Conservation (phyloP, 1,284 basidiomycete species). For the Pseudozyma thailandica region DNA sequence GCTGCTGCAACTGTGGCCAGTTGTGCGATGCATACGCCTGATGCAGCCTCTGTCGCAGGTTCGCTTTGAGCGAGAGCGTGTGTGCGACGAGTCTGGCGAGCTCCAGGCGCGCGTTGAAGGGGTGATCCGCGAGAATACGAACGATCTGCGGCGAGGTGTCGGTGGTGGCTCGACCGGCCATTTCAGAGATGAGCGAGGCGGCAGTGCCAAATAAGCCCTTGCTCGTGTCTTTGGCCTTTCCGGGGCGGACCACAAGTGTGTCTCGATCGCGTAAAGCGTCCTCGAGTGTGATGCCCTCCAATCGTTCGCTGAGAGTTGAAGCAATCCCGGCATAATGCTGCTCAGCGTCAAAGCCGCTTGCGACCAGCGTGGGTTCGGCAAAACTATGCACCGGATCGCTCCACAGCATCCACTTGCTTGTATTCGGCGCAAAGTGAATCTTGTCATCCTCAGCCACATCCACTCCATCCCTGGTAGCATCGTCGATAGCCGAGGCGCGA, state of each 20-base stretch:
- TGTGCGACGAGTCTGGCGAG: constrained; percentile 47
- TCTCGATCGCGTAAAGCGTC: constrained; percentile 8
- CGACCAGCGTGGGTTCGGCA: constrained; percentile 50
- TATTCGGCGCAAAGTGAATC: constrained; percentile 67
- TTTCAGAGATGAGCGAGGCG: constrained; percentile 9
- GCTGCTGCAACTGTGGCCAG: constrained; percentile 42
- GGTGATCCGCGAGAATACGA: constrained; percentile 45
- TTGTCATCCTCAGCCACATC: constrained; percentile 47
- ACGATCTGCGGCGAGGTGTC: constrained; percentile 3
- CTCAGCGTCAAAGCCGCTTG: constrained; percentile 50
- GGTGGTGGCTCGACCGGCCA: not conserved
- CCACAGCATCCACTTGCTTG: constrained; percentile 69
- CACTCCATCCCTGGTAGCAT: constrained; percentile 30
- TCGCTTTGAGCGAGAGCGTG: constrained; percentile 49
- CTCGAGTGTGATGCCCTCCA: constrained; percentile 35
- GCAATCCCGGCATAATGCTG: constrained; percentile 37
- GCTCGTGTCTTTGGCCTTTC: not conserved
- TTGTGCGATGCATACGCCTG: constrained; percentile 46
- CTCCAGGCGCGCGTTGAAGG: constrained; percentile 54
- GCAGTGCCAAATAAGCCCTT: constrained; percentile 19
- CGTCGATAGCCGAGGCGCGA: constrained; percentile 66
- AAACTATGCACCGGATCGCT: constrained; percentile 56
- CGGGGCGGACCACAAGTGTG: constrained; percentile 8
- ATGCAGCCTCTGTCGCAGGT: constrained; percentile 47
- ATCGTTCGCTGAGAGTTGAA: constrained; percentile 11